These are phyloP conservation scores for Paecilomyces variotii DNA, from an alignment of 2,329 filamentous ascomycete species.

Conservation along the genomic window DNA sequence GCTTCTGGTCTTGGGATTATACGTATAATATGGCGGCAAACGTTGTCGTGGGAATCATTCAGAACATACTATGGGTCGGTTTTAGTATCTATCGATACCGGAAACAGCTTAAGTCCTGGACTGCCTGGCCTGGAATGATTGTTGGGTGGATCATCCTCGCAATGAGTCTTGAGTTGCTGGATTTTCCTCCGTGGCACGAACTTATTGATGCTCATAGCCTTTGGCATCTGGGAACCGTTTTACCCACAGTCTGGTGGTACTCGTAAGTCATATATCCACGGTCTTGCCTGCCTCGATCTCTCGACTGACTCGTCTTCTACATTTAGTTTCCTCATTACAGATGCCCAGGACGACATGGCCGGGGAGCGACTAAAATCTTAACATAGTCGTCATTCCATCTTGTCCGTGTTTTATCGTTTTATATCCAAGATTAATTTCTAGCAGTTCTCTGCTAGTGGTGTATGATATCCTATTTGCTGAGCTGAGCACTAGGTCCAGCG, in stretches of 20 bases:
- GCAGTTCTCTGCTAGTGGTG: neutral
- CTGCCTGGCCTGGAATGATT: constrained; percentile 80
- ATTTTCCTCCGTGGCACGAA: constrained; percentile 78
- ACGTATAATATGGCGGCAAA: constrained; percentile 98
- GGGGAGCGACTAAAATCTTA: constrained; percentile 64
- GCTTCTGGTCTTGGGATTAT: constrained; percentile 85
- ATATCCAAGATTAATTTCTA: neutral
- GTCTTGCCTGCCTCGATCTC: constrained; percentile 6
- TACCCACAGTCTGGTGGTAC: constrained; percentile 85
- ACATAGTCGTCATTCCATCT: neutral
- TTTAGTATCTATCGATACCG: constrained; percentile 71
- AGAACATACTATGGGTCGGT: constrained; percentile 77
- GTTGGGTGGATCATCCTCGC: constrained; percentile 86
- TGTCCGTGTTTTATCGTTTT: neutral
- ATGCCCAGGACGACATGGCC: constrained; percentile 74
- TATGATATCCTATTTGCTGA: neutral
- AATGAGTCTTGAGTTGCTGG: constrained; percentile 92
- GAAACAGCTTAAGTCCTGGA: constrained; percentile 66
- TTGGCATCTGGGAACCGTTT: constrained; percentile 92
- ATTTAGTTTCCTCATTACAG: constrained; percentile 73
- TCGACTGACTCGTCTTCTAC: constrained; percentile 16
- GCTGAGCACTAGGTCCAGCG: neutral
- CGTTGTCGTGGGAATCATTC: constrained; percentile 67
- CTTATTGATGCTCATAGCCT: constrained; percentile 87
- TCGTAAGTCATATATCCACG: constrained; percentile 55